phyloP scores from a whole-genome alignment of 305 asterid genomes.

The Fraxinus sp. region DNA sequence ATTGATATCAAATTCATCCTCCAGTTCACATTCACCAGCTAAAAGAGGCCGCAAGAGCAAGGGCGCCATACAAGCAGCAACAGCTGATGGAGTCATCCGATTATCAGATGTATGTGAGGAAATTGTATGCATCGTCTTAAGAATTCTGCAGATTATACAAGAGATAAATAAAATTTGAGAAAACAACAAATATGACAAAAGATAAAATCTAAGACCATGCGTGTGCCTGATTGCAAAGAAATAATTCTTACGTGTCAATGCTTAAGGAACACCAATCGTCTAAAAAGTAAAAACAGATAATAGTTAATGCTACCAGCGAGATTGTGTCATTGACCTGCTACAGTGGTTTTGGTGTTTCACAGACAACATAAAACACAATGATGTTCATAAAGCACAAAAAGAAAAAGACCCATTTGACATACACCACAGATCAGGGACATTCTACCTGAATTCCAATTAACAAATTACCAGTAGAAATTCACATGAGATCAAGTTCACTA shows the following conservation, averaged over 20 bases:
- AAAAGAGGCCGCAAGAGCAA: conserved; percentile 95
- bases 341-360: neutral
- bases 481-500: neutral
- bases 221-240: neutral
- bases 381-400: neutral
- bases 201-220: conserved; percentile 8
- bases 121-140: conserved; percentile 83
- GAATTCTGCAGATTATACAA: conserved; percentile 47
- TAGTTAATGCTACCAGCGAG: neutral
- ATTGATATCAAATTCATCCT: conserved; percentile 71
- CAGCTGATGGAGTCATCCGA: conserved; percentile 94
- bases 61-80: conserved; percentile 99
- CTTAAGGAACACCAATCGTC: neutral
- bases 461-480: neutral
- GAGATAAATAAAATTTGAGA: conserved; percentile 25
- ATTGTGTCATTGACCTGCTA: neutral
- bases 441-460: neutral
- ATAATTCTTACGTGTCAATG: conserved; percentile 6
- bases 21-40: conserved; percentile 97
- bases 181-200: conserved; percentile 12
- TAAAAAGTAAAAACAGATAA: conserved; percentile 1
- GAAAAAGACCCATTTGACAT: neutral
- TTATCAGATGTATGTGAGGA: conserved; percentile 77
- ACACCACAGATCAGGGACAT: neutral
- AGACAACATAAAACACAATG: neutral